Conservation (phyloP, 2,329 filamentous ascomycete genomes). For the Aspergillus cejpii region DNA sequence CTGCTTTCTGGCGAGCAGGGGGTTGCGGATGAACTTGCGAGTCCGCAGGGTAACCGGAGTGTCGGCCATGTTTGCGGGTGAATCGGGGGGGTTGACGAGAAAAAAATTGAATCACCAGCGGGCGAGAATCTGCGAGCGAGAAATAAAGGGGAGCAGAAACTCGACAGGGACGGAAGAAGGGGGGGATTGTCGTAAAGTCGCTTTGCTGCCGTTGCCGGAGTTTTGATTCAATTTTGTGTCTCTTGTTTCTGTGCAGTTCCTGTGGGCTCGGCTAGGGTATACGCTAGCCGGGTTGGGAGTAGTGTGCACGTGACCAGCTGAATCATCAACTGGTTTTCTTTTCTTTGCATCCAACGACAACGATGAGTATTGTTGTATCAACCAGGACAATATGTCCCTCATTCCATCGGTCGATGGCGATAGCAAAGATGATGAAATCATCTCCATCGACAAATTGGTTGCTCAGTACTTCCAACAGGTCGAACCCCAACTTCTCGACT, state of each 20-base stretch:
- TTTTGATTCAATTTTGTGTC: slow-evolving; percentile 34
- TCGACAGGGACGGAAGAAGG: slow-evolving; percentile 23
- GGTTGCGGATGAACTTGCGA: slow-evolving; percentile 99
- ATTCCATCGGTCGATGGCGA: background rate
- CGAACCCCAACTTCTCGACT: slow-evolving; percentile 54
- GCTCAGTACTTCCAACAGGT: slow-evolving; percentile 77
- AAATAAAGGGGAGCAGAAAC: slow-evolving; percentile 2
- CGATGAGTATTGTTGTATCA: too few species aligned
- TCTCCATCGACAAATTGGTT: slow-evolving; percentile 32
- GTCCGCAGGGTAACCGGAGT: slow-evolving; percentile 77
- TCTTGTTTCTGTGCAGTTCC: slow-evolving; percentile 19
- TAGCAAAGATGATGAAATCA: background rate
- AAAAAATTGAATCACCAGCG: slow-evolving; percentile 21
- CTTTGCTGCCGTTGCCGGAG: slow-evolving; percentile 26
- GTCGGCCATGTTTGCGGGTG: slow-evolving; percentile 74
- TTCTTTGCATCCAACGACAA: too few species aligned
- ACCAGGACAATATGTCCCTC: background rate
- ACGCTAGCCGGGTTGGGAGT: slow-evolving; percentile 26
- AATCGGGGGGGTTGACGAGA: slow-evolving; percentile 27
- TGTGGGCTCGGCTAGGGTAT: slow-evolving; percentile 41
- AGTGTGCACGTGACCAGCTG: slow-evolving; percentile 8
- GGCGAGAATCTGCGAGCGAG: slow-evolving; percentile 23
- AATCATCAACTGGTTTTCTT: background rate
- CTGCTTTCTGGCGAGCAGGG: slow-evolving; percentile 97
- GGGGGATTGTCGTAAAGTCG: slow-evolving; percentile 27